A percentile compares a stretch with the other conserved stretches of the same genome.
Evolutionary conservation across 225 moss, liverwort and hornwort genomes (phyloP).

Genomic region (Sphagnum contortum): DNA sequence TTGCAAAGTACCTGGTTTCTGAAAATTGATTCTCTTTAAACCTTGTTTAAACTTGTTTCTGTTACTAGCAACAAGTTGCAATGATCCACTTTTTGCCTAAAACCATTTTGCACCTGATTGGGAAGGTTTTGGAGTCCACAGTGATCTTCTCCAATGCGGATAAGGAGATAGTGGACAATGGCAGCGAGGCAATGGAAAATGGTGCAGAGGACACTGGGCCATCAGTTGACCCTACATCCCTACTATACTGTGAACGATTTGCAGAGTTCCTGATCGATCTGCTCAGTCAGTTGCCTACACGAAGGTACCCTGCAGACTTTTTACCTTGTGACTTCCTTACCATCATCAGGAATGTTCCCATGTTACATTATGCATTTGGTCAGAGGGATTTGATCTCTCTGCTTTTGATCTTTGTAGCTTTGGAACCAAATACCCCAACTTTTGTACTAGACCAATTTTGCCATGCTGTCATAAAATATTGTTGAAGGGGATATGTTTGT

Average conservation of each 20-base stretch:
- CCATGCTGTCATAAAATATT: no score
- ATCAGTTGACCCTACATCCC: constrained; percentile 55
- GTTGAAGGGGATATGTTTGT: no score
- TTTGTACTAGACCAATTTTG: no score
- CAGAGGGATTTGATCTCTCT: no score
- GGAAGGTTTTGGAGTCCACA: constrained; percentile 43
- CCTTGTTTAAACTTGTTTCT: no score
- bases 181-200: no score
- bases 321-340: not conserved
- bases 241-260: constrained; percentile 95
- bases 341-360: no score
- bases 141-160: constrained; percentile 22
- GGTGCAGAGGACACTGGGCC: constrained; percentile 10
- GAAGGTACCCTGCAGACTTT: constrained; percentile 18
- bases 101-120: not conserved
- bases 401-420: no score
- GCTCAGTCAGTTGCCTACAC: constrained; percentile 83
- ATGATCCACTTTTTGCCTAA: not conserved
- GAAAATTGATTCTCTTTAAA: no score
- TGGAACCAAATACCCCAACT: no score
- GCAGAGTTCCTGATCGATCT: constrained; percentile 95
- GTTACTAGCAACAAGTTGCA: not conserved
- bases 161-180: constrained; percentile 20
- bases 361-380: no score
- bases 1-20: no score